phyloP scores from a whole-genome alignment of 257 asterid species.

The Scutellaria barbata region DNA sequence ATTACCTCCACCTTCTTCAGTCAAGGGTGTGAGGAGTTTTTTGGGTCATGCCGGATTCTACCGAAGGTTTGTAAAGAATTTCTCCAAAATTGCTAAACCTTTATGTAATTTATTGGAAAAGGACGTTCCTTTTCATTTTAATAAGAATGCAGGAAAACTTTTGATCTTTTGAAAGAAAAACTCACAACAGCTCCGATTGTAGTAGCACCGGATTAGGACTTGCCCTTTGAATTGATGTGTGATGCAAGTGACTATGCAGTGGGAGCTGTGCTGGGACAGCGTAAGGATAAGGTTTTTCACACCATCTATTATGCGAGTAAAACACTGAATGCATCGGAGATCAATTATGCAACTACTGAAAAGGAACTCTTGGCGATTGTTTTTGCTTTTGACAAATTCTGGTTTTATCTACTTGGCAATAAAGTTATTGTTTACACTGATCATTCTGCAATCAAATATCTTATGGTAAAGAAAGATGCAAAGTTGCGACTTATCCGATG shows the following conservation, averaged over 20 bases:
- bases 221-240: no score
- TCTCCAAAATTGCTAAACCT: not conserved
- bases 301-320: not conserved
- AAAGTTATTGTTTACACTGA: not conserved
- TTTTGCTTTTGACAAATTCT: not conserved
- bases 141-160: not conserved
- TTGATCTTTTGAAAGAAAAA: not conserved
- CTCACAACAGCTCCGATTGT: not conserved
- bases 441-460: not conserved
- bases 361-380: not conserved
- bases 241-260: not conserved
- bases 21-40: not conserved
- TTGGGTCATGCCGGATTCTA: not conserved
- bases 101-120: not conserved
- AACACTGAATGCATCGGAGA: not conserved
- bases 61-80: not conserved
- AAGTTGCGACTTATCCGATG: not conserved
- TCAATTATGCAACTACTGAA: not conserved
- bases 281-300: not conserved
- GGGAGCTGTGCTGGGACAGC: not conserved
- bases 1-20: not conserved
- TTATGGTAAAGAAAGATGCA: not conserved
- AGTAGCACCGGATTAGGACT: not conserved
- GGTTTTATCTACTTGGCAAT: not conserved
- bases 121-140: not conserved